Evolutionary conservation across 2,329 filamentous ascomycete species (phyloP).

Genomic region (Tympanopsis confertula): DNA sequence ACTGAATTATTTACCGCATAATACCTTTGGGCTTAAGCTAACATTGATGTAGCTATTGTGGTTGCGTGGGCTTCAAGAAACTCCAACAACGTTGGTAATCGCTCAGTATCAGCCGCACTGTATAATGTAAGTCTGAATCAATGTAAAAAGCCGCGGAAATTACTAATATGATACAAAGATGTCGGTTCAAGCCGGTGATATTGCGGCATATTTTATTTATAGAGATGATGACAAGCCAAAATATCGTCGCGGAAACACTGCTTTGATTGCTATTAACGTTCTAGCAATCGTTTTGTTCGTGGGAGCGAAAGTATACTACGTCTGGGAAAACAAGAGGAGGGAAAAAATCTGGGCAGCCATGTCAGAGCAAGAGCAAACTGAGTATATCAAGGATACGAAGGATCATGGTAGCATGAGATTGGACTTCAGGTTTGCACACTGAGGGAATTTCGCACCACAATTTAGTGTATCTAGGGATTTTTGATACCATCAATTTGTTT

Average conservation of each 20-base stretch:
- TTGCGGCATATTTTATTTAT: constrained; percentile 31
- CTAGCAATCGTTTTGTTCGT: constrained; percentile 37
- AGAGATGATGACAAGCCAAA: constrained; percentile 37
- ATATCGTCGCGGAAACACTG: constrained; percentile 44
- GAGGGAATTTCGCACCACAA: neutral
- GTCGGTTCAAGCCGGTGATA: neutral
- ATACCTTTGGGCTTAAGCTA: too few relatives aligned
- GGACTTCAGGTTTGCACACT: constrained; percentile 38
- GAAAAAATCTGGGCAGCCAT: constrained; percentile 30
- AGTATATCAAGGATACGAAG: constrained; percentile 30
- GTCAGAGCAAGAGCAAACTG: constrained; percentile 27
- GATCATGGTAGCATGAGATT: constrained; percentile 35
- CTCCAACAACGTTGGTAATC: constrained; percentile 34
- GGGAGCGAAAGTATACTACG: constrained; percentile 29
- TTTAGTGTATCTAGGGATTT: neutral
- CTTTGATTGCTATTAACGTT: constrained; percentile 38
- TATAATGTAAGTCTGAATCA: constrained; percentile 33
- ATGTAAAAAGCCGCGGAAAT: constrained; percentile 2
- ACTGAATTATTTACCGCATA: constrained; percentile 29
- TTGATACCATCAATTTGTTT: too few relatives aligned
- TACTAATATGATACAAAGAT: neutral
- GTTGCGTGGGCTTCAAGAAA: constrained; percentile 37
- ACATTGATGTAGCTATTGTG: too few relatives aligned
- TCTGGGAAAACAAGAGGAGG: constrained; percentile 34
- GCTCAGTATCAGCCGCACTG: constrained; percentile 32